Base-by-base conservation (phyloP, 805 yeast species). In the Saturnispora sekii region DNA sequence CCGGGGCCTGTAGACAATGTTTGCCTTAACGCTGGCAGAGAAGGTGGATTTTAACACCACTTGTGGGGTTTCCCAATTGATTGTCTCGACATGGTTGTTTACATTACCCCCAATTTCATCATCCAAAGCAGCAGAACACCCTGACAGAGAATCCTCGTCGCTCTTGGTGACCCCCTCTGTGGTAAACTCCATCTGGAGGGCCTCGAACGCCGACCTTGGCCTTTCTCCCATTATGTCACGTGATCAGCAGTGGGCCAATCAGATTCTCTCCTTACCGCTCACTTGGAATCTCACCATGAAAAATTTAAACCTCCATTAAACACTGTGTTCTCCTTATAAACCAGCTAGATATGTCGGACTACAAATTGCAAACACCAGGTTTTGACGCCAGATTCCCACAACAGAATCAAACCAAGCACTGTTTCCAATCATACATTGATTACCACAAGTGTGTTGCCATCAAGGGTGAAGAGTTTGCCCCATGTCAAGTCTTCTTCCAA, bases 391-490 rank as follows among this genome's bases (percentile, higher is more conserved):
- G 96, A 69, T 89, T 89, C 80, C 97, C 98, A 56, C 79, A 87
- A 75, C 89, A 81, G 69, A 90, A 90, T 80, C 98, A 90, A 72
- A 86, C 97, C 61, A 88, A 84, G 73, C 96, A 90, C 76, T 93
- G 97, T 76, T 94, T 90, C 81, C 97, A 90, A 74, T 77, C 90
- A 58, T 93, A 90, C 73, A 87, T 93, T 61, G 98, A 93, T 70
- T 93, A 90, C 80, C 93, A 84, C 82, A 89, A 88, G 70, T 93
- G 98, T 75, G 79, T 93, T 65, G 84, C 81, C 61, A 87, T 89
- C 55, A 90, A 90, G 73, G 98, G 98, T 64, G 97, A 90, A 72
- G 97, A 89, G 51, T 93, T 93, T 63, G 95, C 89, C 60, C 97
- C 97, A 62, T 93, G 98, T 71, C 77, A 88, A 70, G 89, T 85